phyloP scores from a whole-genome alignment of 768 basidiomycete genomes.

The Ramaria sp. region DNA sequence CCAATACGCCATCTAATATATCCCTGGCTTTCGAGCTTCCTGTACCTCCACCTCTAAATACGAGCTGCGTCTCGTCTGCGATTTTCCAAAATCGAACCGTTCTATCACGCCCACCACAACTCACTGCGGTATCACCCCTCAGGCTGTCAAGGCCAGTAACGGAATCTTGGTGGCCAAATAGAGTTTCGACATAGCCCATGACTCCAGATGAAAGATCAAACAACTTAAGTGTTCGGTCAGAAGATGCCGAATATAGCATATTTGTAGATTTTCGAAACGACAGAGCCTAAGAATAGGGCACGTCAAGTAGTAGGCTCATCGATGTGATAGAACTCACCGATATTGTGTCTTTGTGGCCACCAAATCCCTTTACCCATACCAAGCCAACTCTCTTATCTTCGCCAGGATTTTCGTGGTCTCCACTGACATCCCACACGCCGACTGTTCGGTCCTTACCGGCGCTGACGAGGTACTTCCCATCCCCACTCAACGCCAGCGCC shows the following conservation, averaged over 20 bases:
- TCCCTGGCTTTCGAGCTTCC: constrained; percentile 72
- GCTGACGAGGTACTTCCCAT: constrained; percentile 79
- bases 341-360: constrained; percentile 64
- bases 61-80: constrained; percentile 86
- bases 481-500: constrained; percentile 70
- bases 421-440: constrained; percentile 78
- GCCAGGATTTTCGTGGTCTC: constrained; percentile 19
- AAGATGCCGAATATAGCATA: constrained; percentile 66
- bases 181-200: constrained; percentile 89
- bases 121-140: constrained; percentile 75
- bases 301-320: constrained; percentile 26
- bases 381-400: background rate
- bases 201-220: constrained; percentile 66
- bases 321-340: constrained; percentile 40
- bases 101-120: constrained; percentile 83
- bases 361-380: constrained; percentile 66
- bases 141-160: constrained; percentile 72
- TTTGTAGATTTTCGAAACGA: constrained; percentile 71
- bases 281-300: constrained; percentile 34
- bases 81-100: constrained; percentile 96
- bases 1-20: constrained; percentile 66
- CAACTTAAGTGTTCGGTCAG: constrained; percentile 84
- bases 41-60: constrained; percentile 77
- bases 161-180: constrained; percentile 94
- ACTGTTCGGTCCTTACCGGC: constrained; percentile 77